Conservation (phyloP, 257 asterid genomes). For the Osmanthus fragrans region DNA sequence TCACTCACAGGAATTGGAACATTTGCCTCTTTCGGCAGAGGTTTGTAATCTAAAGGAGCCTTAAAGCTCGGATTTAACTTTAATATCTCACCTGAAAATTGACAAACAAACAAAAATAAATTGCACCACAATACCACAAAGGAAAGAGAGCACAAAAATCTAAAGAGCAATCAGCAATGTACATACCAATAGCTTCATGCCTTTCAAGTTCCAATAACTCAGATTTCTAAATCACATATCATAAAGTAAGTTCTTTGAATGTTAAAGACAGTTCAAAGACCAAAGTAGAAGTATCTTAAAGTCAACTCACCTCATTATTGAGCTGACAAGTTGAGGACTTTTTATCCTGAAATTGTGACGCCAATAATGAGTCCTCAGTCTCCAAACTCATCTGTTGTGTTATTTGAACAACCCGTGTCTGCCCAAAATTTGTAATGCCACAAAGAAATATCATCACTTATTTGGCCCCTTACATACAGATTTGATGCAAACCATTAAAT, state of each 20-base stretch:
- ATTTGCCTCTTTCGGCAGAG: conserved; percentile 75
- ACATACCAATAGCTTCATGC: conserved; percentile 81
- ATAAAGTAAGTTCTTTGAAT: conserved; percentile 28
- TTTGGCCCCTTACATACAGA: conserved; percentile 53
- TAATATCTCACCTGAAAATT: conserved; percentile 71
- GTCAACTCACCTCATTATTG: conserved; percentile 52
- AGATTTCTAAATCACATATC: conserved; percentile 42
- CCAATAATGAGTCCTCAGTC: conserved; percentile 38
- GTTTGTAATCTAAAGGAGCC: conserved; percentile 81
- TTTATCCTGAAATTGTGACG: conserved; percentile 34
- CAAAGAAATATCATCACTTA: conserved; percentile 73
- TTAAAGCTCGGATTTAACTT: conserved; percentile 76
- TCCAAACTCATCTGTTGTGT: conserved; percentile 65
- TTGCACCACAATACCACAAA: conserved; percentile 1
- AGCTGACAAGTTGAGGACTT: conserved; percentile 48
- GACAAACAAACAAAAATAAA: conserved; percentile 11
- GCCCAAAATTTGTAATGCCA: conserved; percentile 77
- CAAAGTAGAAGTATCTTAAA: conserved; percentile 20
- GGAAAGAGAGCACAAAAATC: conserved; percentile 16
- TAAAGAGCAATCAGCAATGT: conserved; percentile 11
- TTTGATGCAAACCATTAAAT: conserved; percentile 58
- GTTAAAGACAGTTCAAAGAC: conserved; percentile 16
- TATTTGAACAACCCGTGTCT: conserved; percentile 88
- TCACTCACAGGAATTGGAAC: conserved; percentile 83
- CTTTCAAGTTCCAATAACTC: conserved; percentile 70